phyloP scores from a whole-genome alignment of 2,329 filamentous ascomycete genomes.

The Colletotrichum magnum region DNA sequence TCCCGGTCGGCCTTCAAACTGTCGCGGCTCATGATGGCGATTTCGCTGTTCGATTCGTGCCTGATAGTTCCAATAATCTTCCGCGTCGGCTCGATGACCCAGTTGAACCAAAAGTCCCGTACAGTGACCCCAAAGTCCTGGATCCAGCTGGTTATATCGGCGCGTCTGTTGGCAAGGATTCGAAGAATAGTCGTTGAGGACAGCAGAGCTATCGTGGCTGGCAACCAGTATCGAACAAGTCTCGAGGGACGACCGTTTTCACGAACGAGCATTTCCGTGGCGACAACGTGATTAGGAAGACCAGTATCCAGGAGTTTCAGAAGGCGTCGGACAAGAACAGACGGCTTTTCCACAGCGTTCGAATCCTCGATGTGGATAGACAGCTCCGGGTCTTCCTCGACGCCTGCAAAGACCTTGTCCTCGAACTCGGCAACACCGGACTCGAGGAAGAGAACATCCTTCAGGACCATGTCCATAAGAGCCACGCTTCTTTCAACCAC shows the following conservation, averaged over 20 bases:
- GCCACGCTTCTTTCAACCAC: conserved; percentile 85
- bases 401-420: conserved; percentile 74
- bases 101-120: conserved; percentile 95
- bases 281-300: conserved; percentile 75
- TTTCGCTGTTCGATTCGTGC: conserved; percentile 92
- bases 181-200: conserved; percentile 91
- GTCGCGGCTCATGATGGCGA: conserved; percentile 95
- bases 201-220: conserved; percentile 77
- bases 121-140: conserved; percentile 82
- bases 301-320: conserved; percentile 77
- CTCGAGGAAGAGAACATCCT: conserved; percentile 76
- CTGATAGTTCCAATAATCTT: conserved; percentile 93
- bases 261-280: conserved; percentile 68
- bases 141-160: conserved; percentile 86
- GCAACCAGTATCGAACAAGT: conserved; percentile 90
- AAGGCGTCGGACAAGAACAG: conserved; percentile 76
- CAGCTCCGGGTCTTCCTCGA: conserved; percentile 73
- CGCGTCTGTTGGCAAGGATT: conserved; percentile 80
- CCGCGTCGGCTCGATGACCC: conserved; percentile 88
- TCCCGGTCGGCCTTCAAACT: conserved; percentile 91
- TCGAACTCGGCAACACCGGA: conserved; percentile 75
- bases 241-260: conserved; percentile 82
- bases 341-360: conserved; percentile 62
- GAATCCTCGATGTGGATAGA: conserved; percentile 66
- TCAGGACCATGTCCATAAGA: conserved; percentile 88